A percentile compares a stretch with the other conserved stretches of the same genome.
Conservation (phyloP, 768 basidiomycete species). For the Lactarius quietus region DNA sequence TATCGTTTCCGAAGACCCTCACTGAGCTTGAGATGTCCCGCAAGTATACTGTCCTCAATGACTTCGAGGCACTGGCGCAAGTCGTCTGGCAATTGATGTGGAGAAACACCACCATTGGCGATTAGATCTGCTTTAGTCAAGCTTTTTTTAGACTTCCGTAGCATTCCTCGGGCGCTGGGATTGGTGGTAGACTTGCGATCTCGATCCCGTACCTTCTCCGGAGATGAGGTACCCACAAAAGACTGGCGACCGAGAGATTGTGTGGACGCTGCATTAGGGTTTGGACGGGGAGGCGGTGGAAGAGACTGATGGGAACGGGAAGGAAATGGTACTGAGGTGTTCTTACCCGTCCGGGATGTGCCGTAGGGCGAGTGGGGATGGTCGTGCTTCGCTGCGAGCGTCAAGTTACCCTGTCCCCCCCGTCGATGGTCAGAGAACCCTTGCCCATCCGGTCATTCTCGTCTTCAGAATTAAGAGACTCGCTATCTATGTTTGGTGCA, state of each 20-base stretch:
- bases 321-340: conserved; percentile 66
- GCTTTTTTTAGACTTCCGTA: conserved; percentile 69
- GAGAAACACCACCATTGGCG: conserved; percentile 54
- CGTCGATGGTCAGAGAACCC: conserved; percentile 36
- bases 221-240: conserved; percentile 40
- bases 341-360: conserved; percentile 39
- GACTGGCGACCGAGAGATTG: conserved; percentile 75
- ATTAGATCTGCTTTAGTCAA: conserved; percentile 42
- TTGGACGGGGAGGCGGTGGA: conserved; percentile 56
- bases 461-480: conserved; percentile 70
- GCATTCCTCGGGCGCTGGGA: conserved; percentile 40
- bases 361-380: conserved; percentile 82
- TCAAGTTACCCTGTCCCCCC: conserved; percentile 29
- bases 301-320: conserved; percentile 77
- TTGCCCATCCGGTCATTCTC: conserved; percentile 56
- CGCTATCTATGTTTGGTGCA: conserved; percentile 65
- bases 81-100: conserved; percentile 84
- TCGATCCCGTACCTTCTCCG: conserved; percentile 38
- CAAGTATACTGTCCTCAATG: conserved; percentile 79
- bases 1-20: conserved; percentile 86
- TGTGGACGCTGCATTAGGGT: conserved; percentile 57
- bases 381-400: conserved; percentile 47
- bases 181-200: conserved; percentile 42
- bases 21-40: conserved; percentile 83
- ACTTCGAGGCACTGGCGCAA: conserved; percentile 82